Base-by-base conservation (phyloP, 2,329 filamentous ascomycete genomes). In the Gyromitra esculenta region DNA sequence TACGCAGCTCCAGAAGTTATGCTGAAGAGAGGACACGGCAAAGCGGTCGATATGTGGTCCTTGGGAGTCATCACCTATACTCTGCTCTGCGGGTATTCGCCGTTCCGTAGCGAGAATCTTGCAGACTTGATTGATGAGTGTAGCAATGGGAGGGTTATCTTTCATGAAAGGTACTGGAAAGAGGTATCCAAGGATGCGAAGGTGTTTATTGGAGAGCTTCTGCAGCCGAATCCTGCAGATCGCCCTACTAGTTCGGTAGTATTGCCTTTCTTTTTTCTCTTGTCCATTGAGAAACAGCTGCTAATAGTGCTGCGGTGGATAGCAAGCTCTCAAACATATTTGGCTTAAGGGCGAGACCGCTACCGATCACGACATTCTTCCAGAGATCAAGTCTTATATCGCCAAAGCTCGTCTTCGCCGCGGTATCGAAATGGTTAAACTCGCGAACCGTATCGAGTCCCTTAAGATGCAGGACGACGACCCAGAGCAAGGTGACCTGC, bases 21-120 rank as follows among this genome's bases (percentile, higher is more conserved):
- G 96, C 87, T 97, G 79, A 97, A 97, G 87, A 91, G 93, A 82
- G 96, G 96, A 21, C 96, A 99, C 83, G 96, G 96, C 83, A 99
- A 98, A 85, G 93, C 96, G 3, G 96, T 98, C 43, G 96, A 99
- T 83, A 97, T 99, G 93, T 99, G 96, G 96, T 98, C 96, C 1
- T 88, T 99, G 85, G 96, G 96, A 78, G 96, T 99, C 82, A 99
- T 99, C 82, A 98, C 96, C 54, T 99, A 99, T 85, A 99, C 96
- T 15, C 88, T 99, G 37, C 91, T 99, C 66, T 99, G 96, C 83
- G 96, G 96, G 80, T 99, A 99, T 86, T 97, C 95, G 57, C 96
- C 96, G 21, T 99, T 99, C 89, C 91, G 96, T 80, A 96, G 94
- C 78, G 96, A 99, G 86, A 97, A 92, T 82, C 87, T 99, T 63